These are phyloP conservation scores for Dissophora ornata DNA, from an alignment of 192 early-diverging fungal species.

Conservation along the genomic window DNA sequence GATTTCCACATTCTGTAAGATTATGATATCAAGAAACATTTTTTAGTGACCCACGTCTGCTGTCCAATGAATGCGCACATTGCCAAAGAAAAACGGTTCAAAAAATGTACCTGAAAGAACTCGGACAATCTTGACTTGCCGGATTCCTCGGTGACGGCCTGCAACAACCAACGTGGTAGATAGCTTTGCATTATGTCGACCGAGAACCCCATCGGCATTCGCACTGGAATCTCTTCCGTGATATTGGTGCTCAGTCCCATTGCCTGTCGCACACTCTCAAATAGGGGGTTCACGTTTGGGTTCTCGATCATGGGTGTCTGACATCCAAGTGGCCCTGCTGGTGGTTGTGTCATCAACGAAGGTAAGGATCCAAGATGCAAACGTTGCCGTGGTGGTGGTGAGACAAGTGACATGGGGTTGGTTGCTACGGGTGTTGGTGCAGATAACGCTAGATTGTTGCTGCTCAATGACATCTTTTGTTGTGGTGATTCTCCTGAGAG, in stretches of 20 bases:
- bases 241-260: conserved; percentile 65
- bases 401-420: conserved; percentile 10
- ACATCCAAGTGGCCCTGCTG: conserved; percentile 59
- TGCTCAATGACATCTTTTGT: conserved; percentile 19
- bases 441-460: background rate
- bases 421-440: background rate
- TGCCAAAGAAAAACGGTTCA: background rate
- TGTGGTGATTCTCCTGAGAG: background rate
- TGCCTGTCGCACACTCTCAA: conserved; percentile 72
- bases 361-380: conserved; percentile 35
- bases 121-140: conserved; percentile 49
- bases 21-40: conserved; percentile 37
- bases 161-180: conserved; percentile 38
- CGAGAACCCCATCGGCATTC: conserved; percentile 57
- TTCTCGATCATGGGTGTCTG: conserved; percentile 70
- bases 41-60: too few species aligned
- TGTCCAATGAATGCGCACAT: too few species aligned
- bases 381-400: conserved; percentile 36
- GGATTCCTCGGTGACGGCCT: conserved; percentile 13
- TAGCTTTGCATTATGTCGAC: conserved; percentile 24
- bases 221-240: conserved; percentile 65
- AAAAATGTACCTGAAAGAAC: conserved; percentile 51
- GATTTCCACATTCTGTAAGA: conserved; percentile 66
- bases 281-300: conserved; percentile 68
- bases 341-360: conserved; percentile 40